Evolutionary conservation across 306 rosid genomes (phyloP).

Genomic region (Fagus sylvatica): DNA sequence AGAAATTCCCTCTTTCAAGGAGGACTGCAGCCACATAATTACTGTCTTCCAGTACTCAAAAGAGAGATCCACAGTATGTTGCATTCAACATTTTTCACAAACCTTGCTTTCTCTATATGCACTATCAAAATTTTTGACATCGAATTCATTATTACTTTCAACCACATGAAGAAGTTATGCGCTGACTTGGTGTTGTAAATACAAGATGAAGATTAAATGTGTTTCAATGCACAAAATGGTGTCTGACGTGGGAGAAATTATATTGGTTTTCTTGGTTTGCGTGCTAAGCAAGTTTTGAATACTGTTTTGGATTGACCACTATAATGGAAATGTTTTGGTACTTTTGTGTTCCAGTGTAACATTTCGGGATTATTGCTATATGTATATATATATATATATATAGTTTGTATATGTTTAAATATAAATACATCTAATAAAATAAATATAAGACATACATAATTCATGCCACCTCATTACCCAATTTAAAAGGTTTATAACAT

Average conservation of each 20-base stretch:
- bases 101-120: not conserved
- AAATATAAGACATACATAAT: too few relatives aligned
- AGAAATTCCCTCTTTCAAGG: slow-evolving; percentile 89
- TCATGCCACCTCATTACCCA: too few relatives aligned
- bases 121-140: not conserved
- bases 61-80: slow-evolving; percentile 81
- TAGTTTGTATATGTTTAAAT: too few relatives aligned
- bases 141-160: not conserved
- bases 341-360: too few relatives aligned
- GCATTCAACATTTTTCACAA: slow-evolving; percentile 3
- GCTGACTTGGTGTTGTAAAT: not conserved
- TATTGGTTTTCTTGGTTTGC: not conserved
- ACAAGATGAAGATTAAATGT: not conserved
- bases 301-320: too few relatives aligned
- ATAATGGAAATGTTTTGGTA: too few relatives aligned
- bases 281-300: not conserved
- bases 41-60: slow-evolving; percentile 82
- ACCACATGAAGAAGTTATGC: not conserved
- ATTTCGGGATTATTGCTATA: too few relatives aligned
- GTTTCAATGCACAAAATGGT: not conserved
- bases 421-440: too few relatives aligned
- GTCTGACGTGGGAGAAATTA: not conserved
- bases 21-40: slow-evolving; percentile 90
- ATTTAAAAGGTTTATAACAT: too few relatives aligned
- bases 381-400: too few relatives aligned